Evolutionary conservation across 139 green algal species (phyloP).

Genomic region (Eudorina sp.): DNA sequence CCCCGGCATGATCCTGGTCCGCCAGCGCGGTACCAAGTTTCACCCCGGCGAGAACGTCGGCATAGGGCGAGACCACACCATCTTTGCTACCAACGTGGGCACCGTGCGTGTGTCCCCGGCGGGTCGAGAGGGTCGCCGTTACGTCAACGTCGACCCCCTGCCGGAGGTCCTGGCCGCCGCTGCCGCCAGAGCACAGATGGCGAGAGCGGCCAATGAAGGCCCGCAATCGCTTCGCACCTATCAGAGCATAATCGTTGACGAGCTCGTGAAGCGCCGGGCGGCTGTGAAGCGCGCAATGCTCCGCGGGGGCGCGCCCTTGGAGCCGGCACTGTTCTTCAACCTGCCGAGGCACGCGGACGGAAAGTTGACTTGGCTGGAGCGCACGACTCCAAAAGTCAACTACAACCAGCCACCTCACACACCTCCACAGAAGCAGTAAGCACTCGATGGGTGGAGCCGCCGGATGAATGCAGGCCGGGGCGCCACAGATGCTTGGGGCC

Average conservation of each 20-base stretch:
- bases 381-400: neutral
- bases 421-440: too few species aligned
- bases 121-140: slow-evolving; percentile 40
- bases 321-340: slow-evolving; percentile 38
- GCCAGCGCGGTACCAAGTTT: slow-evolving; percentile 93
- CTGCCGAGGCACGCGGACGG: neutral
- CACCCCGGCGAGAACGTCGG: slow-evolving; percentile 88
- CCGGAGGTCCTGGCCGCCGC: neutral
- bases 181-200: neutral
- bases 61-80: slow-evolving; percentile 87
- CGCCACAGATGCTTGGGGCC: too few species aligned
- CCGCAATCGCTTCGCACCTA: neutral
- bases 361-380: slow-evolving; percentile 31
- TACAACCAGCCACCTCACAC: too few species aligned
- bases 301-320: neutral
- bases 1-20: slow-evolving; percentile 93
- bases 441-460: too few species aligned
- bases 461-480: too few species aligned
- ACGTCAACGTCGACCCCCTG: slow-evolving; percentile 30
- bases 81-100: slow-evolving; percentile 85
- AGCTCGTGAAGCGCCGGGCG: slow-evolving; percentile 23
- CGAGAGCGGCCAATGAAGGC: neutral
- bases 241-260: neutral
- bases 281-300: slow-evolving; percentile 46
- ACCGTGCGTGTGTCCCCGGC: slow-evolving; percentile 74